Evolutionary conservation across 257 asterid species (phyloP), one percentile per base, ranked within the genome.

Genomic region (Verbena officinalis): DNA sequence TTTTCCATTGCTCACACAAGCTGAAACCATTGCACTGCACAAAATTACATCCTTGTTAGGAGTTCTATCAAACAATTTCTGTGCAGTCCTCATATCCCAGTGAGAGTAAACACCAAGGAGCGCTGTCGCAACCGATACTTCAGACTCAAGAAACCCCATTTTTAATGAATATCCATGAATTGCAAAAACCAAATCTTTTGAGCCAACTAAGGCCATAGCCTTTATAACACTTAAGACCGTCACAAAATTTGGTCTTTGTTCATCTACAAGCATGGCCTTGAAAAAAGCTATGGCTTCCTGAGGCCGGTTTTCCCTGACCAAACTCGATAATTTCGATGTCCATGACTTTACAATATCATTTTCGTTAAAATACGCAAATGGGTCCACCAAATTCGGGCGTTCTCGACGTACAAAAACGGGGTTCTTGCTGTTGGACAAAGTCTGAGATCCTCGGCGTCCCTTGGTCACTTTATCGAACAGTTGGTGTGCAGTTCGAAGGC

Each of bases 1-100:
- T 68, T 77, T 83, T 56, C 75, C 84, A 50, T 69, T 76, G 78
- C 75, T 75, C 46, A 79, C 77, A 68, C 77, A 79, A n/a, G 90
- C 87, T 0, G 89, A 85, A 70, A 83, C 67, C 93, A 86, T 79
- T 7, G 92, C 86, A 45, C 89, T 88, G 78, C 89, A 88, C 78
- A 81, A 67, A 70, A 90, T 66, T 52, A 88, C 77, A 59, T 90
- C 97, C 72, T 72, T 82, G 33, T 65, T 17, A 21, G 67, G 69
- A 4, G 79, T 70, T 24, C 59, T 59, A 58, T 64, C 58, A 73
- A 86, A 91, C 30, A 88, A 40, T 64, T 75, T 68, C 78, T 77
- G 66, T 2, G 81, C 84, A 57, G 21, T 20, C 30, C 27, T 61
- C 82, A 78, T 73, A 65, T 84, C 90, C 85, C 78, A 84, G 64